phyloP scores from a whole-genome alignment of 2,329 filamentous ascomycete genomes.

The Dothideomycetes sp. region DNA sequence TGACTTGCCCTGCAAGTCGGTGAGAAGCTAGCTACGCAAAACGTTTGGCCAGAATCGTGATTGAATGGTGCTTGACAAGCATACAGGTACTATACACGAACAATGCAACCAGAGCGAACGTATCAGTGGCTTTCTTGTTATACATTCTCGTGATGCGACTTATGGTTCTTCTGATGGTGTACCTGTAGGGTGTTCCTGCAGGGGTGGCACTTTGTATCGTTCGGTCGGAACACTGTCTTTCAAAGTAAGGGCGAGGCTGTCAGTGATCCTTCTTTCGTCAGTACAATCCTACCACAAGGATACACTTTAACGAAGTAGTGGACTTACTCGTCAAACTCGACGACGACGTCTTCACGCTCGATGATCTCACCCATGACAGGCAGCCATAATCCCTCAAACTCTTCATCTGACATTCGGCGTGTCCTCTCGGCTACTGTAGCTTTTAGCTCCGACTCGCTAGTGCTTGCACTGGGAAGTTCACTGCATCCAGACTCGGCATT shows the following conservation, averaged over 20 bases:
- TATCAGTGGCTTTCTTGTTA: constrained; percentile 70
- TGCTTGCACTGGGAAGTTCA: constrained; percentile 59
- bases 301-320: constrained; percentile 15
- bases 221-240: constrained; percentile 59
- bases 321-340: constrained; percentile 51
- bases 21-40: constrained; percentile 79
- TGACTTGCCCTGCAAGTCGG: constrained; percentile 75
- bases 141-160: constrained; percentile 73
- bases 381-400: constrained; percentile 84
- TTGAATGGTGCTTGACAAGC: constrained; percentile 54
- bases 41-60: constrained; percentile 63
- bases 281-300: constrained; percentile 16
- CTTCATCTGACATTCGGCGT: constrained; percentile 73
- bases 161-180: constrained; percentile 68
- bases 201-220: constrained; percentile 75
- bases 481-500: constrained; percentile 89
- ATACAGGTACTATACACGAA: constrained; percentile 55
- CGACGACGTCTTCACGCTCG: constrained; percentile 51
- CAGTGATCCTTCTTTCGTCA: constrained; percentile 47
- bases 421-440: constrained; percentile 66
- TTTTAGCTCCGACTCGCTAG: constrained; percentile 63
- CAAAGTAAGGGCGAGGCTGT: constrained; percentile 67
- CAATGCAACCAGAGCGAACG: constrained; percentile 39
- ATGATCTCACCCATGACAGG: constrained; percentile 65
- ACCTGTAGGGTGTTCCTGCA: constrained; percentile 80